These are phyloP conservation scores for Starmerella stigmatis DNA, from an alignment of 805 yeast species.

Conservation along the genomic window DNA sequence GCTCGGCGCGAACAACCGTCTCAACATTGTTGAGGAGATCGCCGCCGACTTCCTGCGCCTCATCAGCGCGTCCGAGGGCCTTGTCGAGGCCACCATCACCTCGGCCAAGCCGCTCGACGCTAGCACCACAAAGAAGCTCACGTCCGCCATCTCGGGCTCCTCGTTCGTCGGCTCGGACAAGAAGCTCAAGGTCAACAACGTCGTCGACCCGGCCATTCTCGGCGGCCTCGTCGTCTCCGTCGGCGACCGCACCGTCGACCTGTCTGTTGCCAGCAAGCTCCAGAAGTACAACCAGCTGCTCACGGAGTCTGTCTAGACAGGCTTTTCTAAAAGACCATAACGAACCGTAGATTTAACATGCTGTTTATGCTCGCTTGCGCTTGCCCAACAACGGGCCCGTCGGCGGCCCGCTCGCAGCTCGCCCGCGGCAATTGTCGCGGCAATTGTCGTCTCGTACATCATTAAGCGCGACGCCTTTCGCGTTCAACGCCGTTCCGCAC, in stretches of 20 bases:
- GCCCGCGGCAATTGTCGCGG: no score
- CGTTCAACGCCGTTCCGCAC: no score
- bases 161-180: slow-evolving; percentile 74
- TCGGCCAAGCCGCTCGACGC: slow-evolving; percentile 75
- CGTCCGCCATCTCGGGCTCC: slow-evolving; percentile 66
- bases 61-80: slow-evolving; percentile 81
- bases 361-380: no score
- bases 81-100: slow-evolving; percentile 86
- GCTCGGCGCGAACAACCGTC: slow-evolving; percentile 90
- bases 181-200: slow-evolving; percentile 72
- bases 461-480: no score
- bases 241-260: slow-evolving; percentile 93
- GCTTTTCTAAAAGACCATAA: slow-evolving; percentile 5
- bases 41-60: slow-evolving; percentile 62
- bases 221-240: slow-evolving; percentile 96
- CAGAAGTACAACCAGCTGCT: slow-evolving; percentile 81
- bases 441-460: no score
- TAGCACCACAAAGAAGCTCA: slow-evolving; percentile 65
- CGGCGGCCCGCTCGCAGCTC: no score
- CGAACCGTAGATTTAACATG: no score
- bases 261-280: slow-evolving; percentile 75
- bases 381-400: no score
- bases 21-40: slow-evolving; percentile 55
- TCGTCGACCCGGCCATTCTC: slow-evolving; percentile 77
- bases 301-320: slow-evolving; percentile 63